Percentiles rank a stretch among this genome's conserved stretches.
Conservation (phyloP, 805 yeast genomes). For the Suhomyces faveliae region DNA sequence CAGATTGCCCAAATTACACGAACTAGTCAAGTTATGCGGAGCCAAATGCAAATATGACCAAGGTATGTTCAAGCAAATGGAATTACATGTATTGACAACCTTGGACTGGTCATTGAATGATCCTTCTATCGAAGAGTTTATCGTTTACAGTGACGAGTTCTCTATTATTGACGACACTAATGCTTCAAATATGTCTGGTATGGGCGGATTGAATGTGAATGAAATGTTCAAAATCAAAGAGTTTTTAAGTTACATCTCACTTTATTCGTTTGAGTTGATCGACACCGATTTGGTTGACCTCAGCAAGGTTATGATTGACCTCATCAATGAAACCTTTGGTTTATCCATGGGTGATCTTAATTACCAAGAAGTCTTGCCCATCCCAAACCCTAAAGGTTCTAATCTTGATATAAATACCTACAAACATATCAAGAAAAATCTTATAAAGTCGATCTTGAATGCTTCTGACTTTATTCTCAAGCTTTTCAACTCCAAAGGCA, state of each 20-base stretch:
- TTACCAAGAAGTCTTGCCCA: constrained; percentile 8
- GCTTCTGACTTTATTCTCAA: constrained; percentile 28
- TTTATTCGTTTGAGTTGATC: constrained; percentile 47
- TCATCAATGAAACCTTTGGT: constrained; percentile 15
- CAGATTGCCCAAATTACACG: constrained; percentile 70
- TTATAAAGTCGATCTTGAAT: constrained; percentile 26
- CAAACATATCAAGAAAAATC: constrained; percentile 22
- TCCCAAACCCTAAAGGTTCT: neutral
- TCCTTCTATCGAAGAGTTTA: constrained; percentile 48
- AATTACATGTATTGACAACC: constrained; percentile 66
- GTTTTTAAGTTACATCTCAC: constrained; percentile 47
- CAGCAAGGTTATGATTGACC: constrained; percentile 30
- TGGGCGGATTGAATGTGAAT: constrained; percentile 8
- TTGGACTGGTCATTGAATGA: constrained; percentile 72
- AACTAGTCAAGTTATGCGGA: constrained; percentile 71
- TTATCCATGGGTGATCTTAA: constrained; percentile 7
- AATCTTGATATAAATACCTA: constrained; percentile 7
- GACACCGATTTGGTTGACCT: constrained; percentile 29
- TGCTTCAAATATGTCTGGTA: neutral
- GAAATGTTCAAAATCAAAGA: constrained; percentile 49
- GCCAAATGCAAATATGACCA: constrained; percentile 51
- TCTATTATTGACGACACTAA: constrained; percentile 3
- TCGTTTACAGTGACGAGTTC: constrained; percentile 33
- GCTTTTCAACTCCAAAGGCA: constrained; percentile 29
- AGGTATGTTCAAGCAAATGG: constrained; percentile 64